Percentiles rank a stretch among this genome's conserved stretches.
phyloP scores from a whole-genome alignment of 2,329 filamentous ascomycete species.

The Phialophora chinensis region DNA sequence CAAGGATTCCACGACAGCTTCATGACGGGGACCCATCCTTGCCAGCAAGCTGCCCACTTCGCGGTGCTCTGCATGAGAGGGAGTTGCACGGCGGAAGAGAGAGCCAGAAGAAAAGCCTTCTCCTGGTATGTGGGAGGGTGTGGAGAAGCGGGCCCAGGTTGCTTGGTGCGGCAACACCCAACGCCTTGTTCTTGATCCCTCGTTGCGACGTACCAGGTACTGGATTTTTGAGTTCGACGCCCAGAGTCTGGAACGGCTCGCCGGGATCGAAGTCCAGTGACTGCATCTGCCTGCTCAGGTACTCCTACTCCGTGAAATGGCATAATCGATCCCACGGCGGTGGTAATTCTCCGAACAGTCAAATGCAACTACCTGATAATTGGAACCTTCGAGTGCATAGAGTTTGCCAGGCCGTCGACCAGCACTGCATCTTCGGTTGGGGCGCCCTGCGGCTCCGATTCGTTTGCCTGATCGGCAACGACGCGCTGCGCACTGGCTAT shows the following conservation, averaged over 20 bases:
- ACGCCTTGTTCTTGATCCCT: background rate
- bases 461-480: constrained; percentile 6
- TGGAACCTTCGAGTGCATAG: background rate
- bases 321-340: constrained; percentile 12
- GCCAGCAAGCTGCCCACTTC: background rate
- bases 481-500: background rate
- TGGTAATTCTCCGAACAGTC: constrained; percentile 21
- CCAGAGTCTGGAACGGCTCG: background rate
- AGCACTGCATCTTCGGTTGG: background rate
- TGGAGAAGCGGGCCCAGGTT: background rate
- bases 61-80: background rate
- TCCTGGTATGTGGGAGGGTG: background rate
- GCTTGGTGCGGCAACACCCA: background rate
- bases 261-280: constrained; percentile 1
- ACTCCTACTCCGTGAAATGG: background rate
- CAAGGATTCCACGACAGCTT: background rate
- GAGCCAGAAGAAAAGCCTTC: background rate
- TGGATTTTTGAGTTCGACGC: background rate
- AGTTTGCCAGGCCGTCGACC: background rate
- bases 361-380: constrained; percentile 3
- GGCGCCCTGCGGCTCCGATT: constrained; percentile 10
- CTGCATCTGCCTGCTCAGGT: background rate
- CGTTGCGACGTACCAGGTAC: background rate
- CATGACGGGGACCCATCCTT: background rate
- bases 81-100: background rate